phyloP scores from a whole-genome alignment of 2,329 filamentous ascomycete species.

The Exophiala viscosa region DNA sequence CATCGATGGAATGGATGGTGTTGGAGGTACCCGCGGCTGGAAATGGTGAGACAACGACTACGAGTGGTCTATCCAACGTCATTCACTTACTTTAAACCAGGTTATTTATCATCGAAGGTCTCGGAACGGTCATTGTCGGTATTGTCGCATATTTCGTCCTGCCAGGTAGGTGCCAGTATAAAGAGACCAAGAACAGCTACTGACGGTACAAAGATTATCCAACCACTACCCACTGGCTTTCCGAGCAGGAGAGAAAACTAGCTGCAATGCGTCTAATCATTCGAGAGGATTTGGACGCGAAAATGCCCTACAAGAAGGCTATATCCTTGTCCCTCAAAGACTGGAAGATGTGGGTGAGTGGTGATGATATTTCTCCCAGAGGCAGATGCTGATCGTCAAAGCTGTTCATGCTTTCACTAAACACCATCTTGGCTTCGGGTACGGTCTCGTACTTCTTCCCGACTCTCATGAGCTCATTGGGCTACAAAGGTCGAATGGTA shows the following conservation, averaged over 20 bases:
- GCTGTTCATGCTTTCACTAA: conserved; percentile 15
- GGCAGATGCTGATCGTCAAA: conserved; percentile 1
- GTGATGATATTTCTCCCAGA: neutral
- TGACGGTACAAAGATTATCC: conserved; percentile 39
- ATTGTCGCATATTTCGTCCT: conserved; percentile 30
- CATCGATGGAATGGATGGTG: conserved; percentile 28
- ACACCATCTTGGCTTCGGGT: conserved; percentile 13
- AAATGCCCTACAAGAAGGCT: conserved; percentile 16
- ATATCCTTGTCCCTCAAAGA: conserved; percentile 10
- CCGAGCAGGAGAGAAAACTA: conserved; percentile 48
- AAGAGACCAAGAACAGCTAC: conserved; percentile 26
- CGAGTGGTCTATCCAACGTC: neutral
- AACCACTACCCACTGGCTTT: conserved; percentile 39
- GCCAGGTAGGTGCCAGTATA: conserved; percentile 27
- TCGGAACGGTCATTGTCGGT: conserved; percentile 30
- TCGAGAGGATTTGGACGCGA: conserved; percentile 12
- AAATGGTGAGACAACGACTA: conserved; percentile 45
- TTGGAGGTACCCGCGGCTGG: conserved; percentile 31
- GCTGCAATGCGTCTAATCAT: conserved; percentile 29
- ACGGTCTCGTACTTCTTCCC: conserved; percentile 17
- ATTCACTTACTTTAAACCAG: conserved; percentile 28
- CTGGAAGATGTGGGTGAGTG: conserved; percentile 13
- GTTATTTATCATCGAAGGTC: conserved; percentile 35
- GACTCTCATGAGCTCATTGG: conserved; percentile 12
- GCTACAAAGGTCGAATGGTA: conserved; percentile 14